Conservation (phyloP, 331 rosid species). For the Prunus yedoensis region DNA sequence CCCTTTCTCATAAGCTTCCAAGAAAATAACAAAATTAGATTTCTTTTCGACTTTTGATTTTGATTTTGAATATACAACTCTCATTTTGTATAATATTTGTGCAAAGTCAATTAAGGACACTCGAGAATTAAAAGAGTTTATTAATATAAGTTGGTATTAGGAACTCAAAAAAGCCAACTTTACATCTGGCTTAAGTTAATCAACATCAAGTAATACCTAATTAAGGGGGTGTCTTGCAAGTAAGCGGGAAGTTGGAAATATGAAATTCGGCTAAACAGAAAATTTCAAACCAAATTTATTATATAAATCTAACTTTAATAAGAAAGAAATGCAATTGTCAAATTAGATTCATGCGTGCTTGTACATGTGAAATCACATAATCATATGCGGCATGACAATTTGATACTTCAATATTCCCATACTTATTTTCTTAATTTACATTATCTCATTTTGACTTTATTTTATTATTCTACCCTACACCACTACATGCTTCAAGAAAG, state of each 20-base stretch:
- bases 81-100: too few relatives aligned
- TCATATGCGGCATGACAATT: neutral
- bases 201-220: neutral
- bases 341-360: neutral
- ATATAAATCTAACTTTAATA: neutral
- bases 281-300: neutral
- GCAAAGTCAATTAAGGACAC: neutral
- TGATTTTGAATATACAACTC: too few relatives aligned
- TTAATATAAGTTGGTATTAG: neutral
- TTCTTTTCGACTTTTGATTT: too few relatives aligned
- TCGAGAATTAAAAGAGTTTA: neutral
- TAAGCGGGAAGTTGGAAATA: neutral
- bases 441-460: neutral
- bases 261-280: neutral
- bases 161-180: neutral
- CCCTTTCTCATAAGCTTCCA: too few relatives aligned
- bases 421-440: neutral
- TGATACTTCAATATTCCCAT: neutral
- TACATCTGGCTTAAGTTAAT: neutral
- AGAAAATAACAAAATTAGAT: too few relatives aligned
- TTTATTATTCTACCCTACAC: neutral
- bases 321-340: neutral
- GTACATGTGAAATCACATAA: neutral
- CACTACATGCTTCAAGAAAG: neutral
- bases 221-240: constrained; percentile 7